phyloP scores from a whole-genome alignment of 2,329 filamentous ascomycete species.

The Colletotrichum orchidophilum region DNA sequence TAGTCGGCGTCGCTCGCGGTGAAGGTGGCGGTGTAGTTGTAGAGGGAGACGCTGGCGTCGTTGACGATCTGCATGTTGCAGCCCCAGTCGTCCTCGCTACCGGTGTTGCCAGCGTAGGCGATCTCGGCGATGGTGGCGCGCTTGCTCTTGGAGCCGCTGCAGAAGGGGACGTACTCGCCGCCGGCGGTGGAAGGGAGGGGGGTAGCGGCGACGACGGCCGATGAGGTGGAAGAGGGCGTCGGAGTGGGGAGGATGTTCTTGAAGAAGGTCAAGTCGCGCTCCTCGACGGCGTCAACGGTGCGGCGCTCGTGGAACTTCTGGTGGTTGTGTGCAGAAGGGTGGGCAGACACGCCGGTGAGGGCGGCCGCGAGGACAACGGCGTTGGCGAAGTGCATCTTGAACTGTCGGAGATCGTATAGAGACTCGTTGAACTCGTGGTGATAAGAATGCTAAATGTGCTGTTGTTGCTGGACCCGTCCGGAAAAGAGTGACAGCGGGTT shows the following conservation, averaged over 20 bases:
- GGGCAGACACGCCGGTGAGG: slow-evolving; percentile 50
- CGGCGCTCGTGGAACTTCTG: slow-evolving; percentile 41
- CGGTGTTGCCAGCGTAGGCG: slow-evolving; percentile 58
- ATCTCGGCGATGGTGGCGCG: slow-evolving; percentile 58
- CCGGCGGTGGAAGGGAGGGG: slow-evolving; percentile 46
- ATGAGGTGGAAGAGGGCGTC: background rate
- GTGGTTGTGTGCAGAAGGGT: slow-evolving; percentile 50
- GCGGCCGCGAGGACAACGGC: slow-evolving; percentile 50
- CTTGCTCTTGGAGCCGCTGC: slow-evolving; percentile 50
- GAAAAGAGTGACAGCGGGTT: slow-evolving; percentile 35
- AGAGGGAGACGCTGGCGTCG: slow-evolving; percentile 46
- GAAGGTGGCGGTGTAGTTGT: slow-evolving; percentile 56
- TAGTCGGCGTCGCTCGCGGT: slow-evolving; percentile 47
- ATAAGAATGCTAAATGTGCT: slow-evolving; percentile 3
- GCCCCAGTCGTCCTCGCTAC: slow-evolving; percentile 52
- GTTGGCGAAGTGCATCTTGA: slow-evolving; percentile 53
- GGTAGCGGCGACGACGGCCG: slow-evolving; percentile 38
- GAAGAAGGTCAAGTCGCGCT: slow-evolving; percentile 24
- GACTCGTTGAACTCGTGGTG: slow-evolving; percentile 19
- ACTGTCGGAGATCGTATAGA: background rate
- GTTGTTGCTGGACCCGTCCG: slow-evolving; percentile 28
- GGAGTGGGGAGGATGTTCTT: slow-evolving; percentile 13
- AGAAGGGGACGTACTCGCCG: slow-evolving; percentile 41
- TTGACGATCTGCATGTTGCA: slow-evolving; percentile 62
- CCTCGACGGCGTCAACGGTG: slow-evolving; percentile 11